Evolutionary conservation across 2,329 filamentous ascomycete species (phyloP), one percentile per base, ranked within the genome.

Genomic region (Exophiala dermatitidis): DNA sequence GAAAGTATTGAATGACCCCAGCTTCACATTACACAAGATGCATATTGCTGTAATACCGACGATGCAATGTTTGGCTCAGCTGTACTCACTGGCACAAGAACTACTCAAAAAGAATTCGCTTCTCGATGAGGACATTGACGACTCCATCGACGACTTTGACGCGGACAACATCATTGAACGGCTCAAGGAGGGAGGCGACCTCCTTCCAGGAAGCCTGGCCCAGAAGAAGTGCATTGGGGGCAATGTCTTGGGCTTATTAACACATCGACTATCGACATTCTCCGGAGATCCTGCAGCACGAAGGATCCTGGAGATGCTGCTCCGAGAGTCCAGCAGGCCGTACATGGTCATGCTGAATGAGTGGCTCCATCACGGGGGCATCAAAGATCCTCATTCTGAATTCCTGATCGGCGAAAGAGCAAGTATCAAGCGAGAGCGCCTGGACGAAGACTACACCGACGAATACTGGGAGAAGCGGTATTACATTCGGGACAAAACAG

Each of bases 271-370:
- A 5, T 86, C 93, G 61, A 84, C 86, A 9, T 91, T 96, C 82
- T 93, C 91, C 1, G 93, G 93, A 43, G 93, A 98, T 66, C 93
- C 93, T 3, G 86, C 89, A 0, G 90, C 93, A 19, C 82, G 88
- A 58, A 81, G 84, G 28, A 72, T 98, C 19, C 77, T 98, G 7
- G 93, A 88, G 7, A 85, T 84, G 2, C 72, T 98, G 30, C 71
- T 98, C 40, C 80, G 88, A 52, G 91, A 97, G 69, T 86, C 91
- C 1, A 96, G 90, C 64, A 82, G 86, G 51, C 93, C 93, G 0
- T 98, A 98, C 67, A 96, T 97, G 90, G 80, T 81, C 40, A 98
- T 98, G 93, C 74, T 98, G 56, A 98, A 98, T 65, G 91, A 97
- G 68, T 98, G 93, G 93, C 75, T 98, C 10, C 93, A 98, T 66